Percentiles rank a stretch among this genome's conserved stretches.
phyloP scores from a whole-genome alignment of 192 early-diverging fungal species.

The Gryganskiella cystojenkinii region DNA sequence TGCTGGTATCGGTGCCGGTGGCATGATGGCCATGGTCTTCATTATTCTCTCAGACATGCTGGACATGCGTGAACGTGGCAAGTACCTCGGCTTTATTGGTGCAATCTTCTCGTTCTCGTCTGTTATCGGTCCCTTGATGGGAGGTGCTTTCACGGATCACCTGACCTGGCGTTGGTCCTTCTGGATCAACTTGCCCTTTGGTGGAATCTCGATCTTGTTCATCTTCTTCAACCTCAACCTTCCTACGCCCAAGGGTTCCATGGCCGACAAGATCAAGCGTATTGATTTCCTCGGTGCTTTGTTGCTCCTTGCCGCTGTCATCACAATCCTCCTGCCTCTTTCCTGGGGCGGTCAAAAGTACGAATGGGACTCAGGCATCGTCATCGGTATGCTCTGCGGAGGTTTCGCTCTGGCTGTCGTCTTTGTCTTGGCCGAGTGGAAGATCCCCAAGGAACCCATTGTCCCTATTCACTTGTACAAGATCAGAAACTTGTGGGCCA shows the following conservation, averaged over 20 bases:
- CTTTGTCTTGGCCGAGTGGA: constrained; percentile 59
- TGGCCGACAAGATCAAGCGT: constrained; percentile 63
- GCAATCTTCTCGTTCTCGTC: constrained; percentile 58
- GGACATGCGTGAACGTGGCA: constrained; percentile 74
- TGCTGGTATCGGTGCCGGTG: constrained; percentile 79
- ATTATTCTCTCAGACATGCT: constrained; percentile 84
- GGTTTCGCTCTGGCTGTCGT: constrained; percentile 51
- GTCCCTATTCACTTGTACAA: constrained; percentile 69
- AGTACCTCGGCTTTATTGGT: constrained; percentile 53
- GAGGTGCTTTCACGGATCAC: neutral
- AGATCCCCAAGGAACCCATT: constrained; percentile 68
- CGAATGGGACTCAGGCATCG: constrained; percentile 64
- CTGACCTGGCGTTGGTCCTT: neutral
- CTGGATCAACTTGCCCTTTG: constrained; percentile 46
- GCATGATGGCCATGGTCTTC: constrained; percentile 67
- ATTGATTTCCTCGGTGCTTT: constrained; percentile 70
- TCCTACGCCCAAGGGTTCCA: constrained; percentile 15
- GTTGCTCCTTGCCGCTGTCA: constrained; percentile 56
- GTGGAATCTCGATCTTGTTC: constrained; percentile 54
- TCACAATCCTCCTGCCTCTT: constrained; percentile 71
- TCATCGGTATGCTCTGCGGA: constrained; percentile 62
- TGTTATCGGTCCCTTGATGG: constrained; percentile 60
- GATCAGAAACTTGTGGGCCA: constrained; percentile 57
- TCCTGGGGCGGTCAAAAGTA: constrained; percentile 72
- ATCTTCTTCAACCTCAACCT: constrained; percentile 56